Evolutionary conservation across 192 early-diverging fungal genomes (phyloP), one percentile per base, ranked within the genome.

Genomic region (Coemansia umbellata): DNA sequence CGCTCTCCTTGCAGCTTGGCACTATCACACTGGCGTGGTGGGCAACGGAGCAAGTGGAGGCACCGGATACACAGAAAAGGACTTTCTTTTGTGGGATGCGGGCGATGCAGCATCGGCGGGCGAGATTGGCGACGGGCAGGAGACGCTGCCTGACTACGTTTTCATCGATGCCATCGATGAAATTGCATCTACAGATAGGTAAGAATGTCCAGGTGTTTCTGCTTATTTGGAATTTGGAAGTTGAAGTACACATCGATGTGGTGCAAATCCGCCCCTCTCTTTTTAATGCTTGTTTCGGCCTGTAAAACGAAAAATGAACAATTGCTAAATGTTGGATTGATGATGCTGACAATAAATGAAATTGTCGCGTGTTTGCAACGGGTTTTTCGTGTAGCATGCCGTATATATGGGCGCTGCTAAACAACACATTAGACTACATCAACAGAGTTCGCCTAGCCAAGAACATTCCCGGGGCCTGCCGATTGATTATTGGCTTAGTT

Each of bases 1-100:
- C 15, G 71, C 71, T 27, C 56, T 74, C 26, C 26, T 74, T 47
- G 60, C 71, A 5, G 56, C 60, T 5, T 74, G 71, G 71, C 71
- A 74, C 44, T 68, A 43, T 21, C 15, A 19, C 15, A n/a, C n/a
- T n/a, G n/a, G n/a, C n/a, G n/a, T n/a, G n/a, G n/a, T n/a, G n/a
- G 8, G 8, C 28, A 21, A 15, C 17, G 14, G 4, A 7, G 53
- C 43, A 22, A n/a, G 23, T 37, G 44, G 5, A 11, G 5, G 14
- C 26, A 30, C 40, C 6, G 7, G 32, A 14, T 52, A 36, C 5
- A 42, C 59, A 33, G 64, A 74, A 35, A 31, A 31, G 8, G 56
- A 67, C 30, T 74, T 74, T 56, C 22, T 74, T 28, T 31, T 68
- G 17, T 72, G 69, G 69, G 23, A 19, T n/a, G n/a, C 1, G 5